A percentile compares a stretch with the other conserved stretches of the same genome.
Evolutionary conservation across 73 alveolate species (phyloP).

Genomic region (Paramecium sonneborni): DNA sequence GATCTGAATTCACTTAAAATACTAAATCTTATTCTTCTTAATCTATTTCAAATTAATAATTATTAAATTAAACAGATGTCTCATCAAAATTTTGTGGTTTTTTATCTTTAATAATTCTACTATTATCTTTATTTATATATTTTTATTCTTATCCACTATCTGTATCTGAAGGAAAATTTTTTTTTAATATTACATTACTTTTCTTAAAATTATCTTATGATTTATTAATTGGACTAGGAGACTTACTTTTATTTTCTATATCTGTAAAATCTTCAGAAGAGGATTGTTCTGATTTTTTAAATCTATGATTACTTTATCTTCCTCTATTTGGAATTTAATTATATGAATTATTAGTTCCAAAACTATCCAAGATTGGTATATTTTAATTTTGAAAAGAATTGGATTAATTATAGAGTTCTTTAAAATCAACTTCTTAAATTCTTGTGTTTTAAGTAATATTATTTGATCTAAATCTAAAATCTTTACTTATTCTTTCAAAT

Average conservation of each 20-base stretch:
- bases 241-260: neutral
- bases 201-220: neutral
- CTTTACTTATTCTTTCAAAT: neutral
- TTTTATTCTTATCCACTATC: neutral
- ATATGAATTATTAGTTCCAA: neutral
- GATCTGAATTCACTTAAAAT: neutral
- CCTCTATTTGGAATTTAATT: neutral
- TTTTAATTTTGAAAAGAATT: neutral
- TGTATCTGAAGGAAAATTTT: neutral
- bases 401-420: neutral
- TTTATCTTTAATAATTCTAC: neutral
- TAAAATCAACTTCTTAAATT: neutral
- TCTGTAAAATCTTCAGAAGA: conserved; percentile 2
- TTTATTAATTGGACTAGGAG: neutral
- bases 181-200: neutral
- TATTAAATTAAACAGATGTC: neutral
- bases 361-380: neutral
- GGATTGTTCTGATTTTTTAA: neutral
- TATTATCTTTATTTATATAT: neutral
- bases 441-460: neutral
- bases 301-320: neutral
- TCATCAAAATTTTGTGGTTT: neutral
- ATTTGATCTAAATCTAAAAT: neutral
- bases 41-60: neutral
- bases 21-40: neutral